phyloP scores from a whole-genome alignment of 768 basidiomycete genomes.

The Hypholoma sublateritium region DNA sequence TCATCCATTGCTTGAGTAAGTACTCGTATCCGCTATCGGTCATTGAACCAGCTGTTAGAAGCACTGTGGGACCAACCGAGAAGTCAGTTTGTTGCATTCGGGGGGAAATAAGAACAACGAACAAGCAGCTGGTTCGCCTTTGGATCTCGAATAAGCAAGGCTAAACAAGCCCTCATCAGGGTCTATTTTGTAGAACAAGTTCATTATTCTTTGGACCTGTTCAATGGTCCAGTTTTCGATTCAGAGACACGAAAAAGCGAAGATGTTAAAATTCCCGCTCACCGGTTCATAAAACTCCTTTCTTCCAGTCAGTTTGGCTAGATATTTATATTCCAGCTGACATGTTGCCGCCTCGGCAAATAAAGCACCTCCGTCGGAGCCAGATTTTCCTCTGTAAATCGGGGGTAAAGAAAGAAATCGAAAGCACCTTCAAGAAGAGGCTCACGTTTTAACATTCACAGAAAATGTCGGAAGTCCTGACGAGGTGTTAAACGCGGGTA shows the following conservation, averaged over 20 bases:
- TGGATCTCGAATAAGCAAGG: conserved; percentile 25
- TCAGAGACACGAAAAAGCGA: neutral
- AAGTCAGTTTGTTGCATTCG: neutral
- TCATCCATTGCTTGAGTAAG: conserved; percentile 62
- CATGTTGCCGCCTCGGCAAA: conserved; percentile 48
- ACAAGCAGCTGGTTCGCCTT: conserved; percentile 27
- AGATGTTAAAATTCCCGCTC: neutral
- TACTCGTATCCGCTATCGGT: conserved; percentile 72
- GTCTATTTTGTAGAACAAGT: conserved; percentile 31
- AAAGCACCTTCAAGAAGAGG: neutral
- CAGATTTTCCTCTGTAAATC: conserved; percentile 26
- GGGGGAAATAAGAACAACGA: neutral
- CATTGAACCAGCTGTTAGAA: conserved; percentile 53
- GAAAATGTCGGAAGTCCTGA: conserved; percentile 64
- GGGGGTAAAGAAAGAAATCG: neutral
- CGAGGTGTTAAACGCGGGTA: conserved; percentile 64
- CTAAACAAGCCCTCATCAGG: conserved; percentile 32
- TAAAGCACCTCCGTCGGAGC: conserved; percentile 12
- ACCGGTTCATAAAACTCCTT: conserved; percentile 46
- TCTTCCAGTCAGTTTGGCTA: conserved; percentile 65
- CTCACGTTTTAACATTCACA: conserved; percentile 55
- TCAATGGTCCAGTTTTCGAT: too few relatives aligned
- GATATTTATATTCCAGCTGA: conserved; percentile 75
- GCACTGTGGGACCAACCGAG: conserved; percentile 20
- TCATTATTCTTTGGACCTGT: conserved; percentile 39